Evolutionary conservation across 108 stramenopile genomes (phyloP), one percentile per base, ranked within the genome.

Genomic region (Cyclotella kingstonii): DNA sequence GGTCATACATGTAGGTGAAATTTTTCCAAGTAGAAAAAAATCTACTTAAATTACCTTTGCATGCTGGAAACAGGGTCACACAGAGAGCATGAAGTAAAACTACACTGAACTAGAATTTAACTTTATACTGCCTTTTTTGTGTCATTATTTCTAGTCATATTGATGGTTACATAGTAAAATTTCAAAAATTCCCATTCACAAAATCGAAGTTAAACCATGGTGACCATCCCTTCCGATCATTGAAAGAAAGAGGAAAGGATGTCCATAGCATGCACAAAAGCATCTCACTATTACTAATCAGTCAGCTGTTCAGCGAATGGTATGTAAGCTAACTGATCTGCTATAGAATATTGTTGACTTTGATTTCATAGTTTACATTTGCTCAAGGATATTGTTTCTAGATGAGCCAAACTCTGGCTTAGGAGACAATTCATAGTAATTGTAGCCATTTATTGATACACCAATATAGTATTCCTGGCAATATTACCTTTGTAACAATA

Each of bases 221-320:
- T n/a, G n/a, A n/a, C n/a, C n/a, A n/a, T n/a, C n/a, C n/a, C n/a
- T n/a, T n/a, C n/a, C n/a, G n/a, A n/a, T n/a, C n/a, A n/a, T n/a
- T n/a, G 73, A 75, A 36, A 50, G 46, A 23, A 48, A 65, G 4
- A 66, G 73, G 26, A 66, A 65, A 33, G 62, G 62, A 34, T 55
- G 57, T 9, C 63, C 63, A 59, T 58, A 75, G 48, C 73, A 75
- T 28, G 73, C 56, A 11, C 44, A 66, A 26, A 75, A 75, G 52
- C 59, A 66, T 7, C 40, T 75, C 0, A 75, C 54, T 11, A 75
- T 75, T 54, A 66, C 73, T 0, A 52, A 51, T 50, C 40, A 75
- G 49, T 48, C 68, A 5, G 73, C 58, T 7, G 49, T 34, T 3
- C 52, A 40, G 23, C 73, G 66, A 19, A 67, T 50, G 44, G 55